Conservation (phyloP, 2,329 filamentous ascomycete genomes). For the Westerdykella ornata region DNA sequence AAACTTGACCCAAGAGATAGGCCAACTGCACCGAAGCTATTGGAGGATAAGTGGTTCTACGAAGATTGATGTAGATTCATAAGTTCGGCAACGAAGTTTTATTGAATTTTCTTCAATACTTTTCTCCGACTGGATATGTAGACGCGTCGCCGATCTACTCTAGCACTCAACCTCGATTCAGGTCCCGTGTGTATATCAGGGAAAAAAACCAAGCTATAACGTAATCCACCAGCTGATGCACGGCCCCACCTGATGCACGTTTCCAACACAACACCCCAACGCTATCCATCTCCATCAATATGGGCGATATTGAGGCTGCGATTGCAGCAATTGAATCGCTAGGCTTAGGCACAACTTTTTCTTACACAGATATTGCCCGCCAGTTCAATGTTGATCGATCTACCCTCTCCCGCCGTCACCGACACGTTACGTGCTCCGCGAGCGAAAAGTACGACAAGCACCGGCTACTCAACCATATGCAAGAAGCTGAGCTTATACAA, state of each 20-base stretch:
- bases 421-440: not conserved
- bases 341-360: not conserved
- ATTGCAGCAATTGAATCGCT: conserved; percentile 4
- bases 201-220: too few species aligned
- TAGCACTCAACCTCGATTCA: too few species aligned
- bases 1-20: too few species aligned
- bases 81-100: too few species aligned
- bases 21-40: too few species aligned
- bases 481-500: not conserved
- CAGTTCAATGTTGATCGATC: not conserved
- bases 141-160: too few species aligned
- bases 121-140: too few species aligned
- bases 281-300: conserved; percentile 1
- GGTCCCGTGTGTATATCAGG: too few species aligned
- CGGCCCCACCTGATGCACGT: conserved; percentile 2
- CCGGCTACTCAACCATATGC: not conserved
- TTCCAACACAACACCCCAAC: conserved; percentile 2
- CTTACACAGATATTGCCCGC: not conserved
- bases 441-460: not conserved
- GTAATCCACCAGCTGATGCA: conserved; percentile 3
- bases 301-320: conserved; percentile 2
- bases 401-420: conserved; percentile 1
- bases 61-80: too few species aligned
- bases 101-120: too few species aligned
- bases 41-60: too few species aligned